Evolutionary conservation across 2,329 filamentous ascomycete species (phyloP), one percentile per base, ranked within the genome.

Genomic region (Boeremia exigua): DNA sequence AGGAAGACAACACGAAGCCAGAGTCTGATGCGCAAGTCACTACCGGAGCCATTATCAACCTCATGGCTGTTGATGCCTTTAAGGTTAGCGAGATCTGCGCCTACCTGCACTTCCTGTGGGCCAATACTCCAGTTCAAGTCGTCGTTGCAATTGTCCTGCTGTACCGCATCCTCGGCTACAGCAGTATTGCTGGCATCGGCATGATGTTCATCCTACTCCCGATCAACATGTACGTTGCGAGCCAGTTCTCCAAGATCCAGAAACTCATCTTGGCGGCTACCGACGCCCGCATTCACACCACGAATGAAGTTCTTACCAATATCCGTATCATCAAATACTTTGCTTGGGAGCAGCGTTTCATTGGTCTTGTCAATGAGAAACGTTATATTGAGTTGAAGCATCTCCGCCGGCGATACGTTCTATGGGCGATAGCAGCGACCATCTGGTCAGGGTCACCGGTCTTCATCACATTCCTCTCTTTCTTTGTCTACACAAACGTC

Each of bases 271-370:
- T 98, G 79, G 86, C 90, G 48, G 92, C 92, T 17, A 99, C 95
- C 3, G 95, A 99, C 77, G 95, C 95, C 70, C 88, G 95, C 48
- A 98, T 99, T 60, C 91, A 97, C 71, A 89, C 92, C 4, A 99
- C 95, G 5, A 99, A 99, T 73, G 95, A 99, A 76, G 90, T 98
- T 7, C 81, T 99, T 27, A 93, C 96, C 71, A 99, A 98, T 68
- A 98, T 99, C 63, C 88, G 95, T 47, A 97, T 99, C 73, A 98
- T 99, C 84, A 99, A 99, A 74, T 99, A 95, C 76, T 99, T 99
- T 73, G 94, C 95, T 0, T 99, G 95, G 95, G 95, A 99, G 75
- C 87, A 92, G 66, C 89, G 94, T 2, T 99, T 97, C 73, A 86
- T 90, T 54, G 85, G 86, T 19, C 87, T 91, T 50, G 92, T 99